These are phyloP conservation scores for Pelargonium fulgidum DNA, from an alignment of 441 rosid species.

Conservation along the genomic window DNA sequence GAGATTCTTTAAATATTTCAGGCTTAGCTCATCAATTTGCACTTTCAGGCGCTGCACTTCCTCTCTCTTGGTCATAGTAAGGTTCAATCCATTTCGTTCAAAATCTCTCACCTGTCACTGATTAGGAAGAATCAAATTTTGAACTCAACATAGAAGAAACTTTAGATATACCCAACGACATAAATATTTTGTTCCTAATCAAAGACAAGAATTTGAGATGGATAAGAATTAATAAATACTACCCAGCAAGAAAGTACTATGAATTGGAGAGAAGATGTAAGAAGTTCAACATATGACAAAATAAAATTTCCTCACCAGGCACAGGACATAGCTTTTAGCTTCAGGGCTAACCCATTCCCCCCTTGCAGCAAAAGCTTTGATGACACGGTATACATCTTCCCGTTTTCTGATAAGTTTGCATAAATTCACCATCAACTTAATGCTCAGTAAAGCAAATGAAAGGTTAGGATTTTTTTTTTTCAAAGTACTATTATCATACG, in stretches of 20 bases:
- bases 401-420: conserved; percentile 61
- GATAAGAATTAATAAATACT: no score
- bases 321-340: conserved; percentile 50
- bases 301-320: conserved; percentile 57
- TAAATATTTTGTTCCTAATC: neutral
- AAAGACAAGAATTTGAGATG: neutral
- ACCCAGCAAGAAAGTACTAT: neutral
- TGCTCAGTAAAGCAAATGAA: conserved; percentile 15
- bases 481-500: no score
- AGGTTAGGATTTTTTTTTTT: neutral
- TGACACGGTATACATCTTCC: conserved; percentile 74
- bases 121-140: conserved; percentile 39
- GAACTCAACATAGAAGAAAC: conserved; percentile 18
- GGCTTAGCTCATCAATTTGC: conserved; percentile 71
- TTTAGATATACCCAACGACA: neutral
- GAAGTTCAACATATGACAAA: neutral
- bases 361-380: conserved; percentile 57
- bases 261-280: neutral
- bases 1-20: conserved; percentile 59
- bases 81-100: conserved; percentile 82
- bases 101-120: conserved; percentile 96
- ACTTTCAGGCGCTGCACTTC: conserved; percentile 66
- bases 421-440: conserved; percentile 27
- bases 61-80: conserved; percentile 66
- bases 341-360: conserved; percentile 54